Conservation (phyloP, 163 green algal genomes). For the Volvox carteri region DNA sequence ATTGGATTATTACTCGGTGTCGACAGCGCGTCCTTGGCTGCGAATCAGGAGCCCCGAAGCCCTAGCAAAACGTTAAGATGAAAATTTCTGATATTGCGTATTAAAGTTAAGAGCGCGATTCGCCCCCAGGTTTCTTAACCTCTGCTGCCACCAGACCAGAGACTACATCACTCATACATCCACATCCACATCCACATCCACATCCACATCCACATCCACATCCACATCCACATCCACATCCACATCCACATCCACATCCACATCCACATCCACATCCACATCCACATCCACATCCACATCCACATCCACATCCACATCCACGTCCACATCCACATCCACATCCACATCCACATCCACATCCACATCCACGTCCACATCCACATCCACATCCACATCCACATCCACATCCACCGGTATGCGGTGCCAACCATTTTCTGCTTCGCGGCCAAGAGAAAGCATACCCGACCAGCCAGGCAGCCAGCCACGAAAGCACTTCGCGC, state of each 20-base stretch:
- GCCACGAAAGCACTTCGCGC: too few relatives aligned
- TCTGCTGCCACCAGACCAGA: background rate
- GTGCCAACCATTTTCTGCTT: background rate
- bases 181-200: conserved; percentile 23
- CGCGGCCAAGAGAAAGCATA: too few relatives aligned
- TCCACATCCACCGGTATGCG: background rate
- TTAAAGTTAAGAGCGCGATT: too few relatives aligned
- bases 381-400: background rate
- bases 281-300: conserved; percentile 23
- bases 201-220: conserved; percentile 23
- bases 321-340: conserved; percentile 24
- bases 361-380: conserved; percentile 7
- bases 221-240: conserved; percentile 23
- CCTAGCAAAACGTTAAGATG: too few relatives aligned
- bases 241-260: conserved; percentile 23
- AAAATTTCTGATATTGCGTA: too few relatives aligned
- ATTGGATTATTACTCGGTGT: too few relatives aligned
- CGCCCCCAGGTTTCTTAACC: too few relatives aligned
- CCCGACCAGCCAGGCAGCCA: too few relatives aligned
- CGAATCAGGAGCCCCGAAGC: too few relatives aligned
- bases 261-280: conserved; percentile 23
- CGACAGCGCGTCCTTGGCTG: too few relatives aligned
- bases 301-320: conserved; percentile 23
- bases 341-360: background rate
- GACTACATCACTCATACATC: background rate